Base-by-base conservation (phyloP, 495 filamentous ascomycete species). In the Echria macrotheca region DNA sequence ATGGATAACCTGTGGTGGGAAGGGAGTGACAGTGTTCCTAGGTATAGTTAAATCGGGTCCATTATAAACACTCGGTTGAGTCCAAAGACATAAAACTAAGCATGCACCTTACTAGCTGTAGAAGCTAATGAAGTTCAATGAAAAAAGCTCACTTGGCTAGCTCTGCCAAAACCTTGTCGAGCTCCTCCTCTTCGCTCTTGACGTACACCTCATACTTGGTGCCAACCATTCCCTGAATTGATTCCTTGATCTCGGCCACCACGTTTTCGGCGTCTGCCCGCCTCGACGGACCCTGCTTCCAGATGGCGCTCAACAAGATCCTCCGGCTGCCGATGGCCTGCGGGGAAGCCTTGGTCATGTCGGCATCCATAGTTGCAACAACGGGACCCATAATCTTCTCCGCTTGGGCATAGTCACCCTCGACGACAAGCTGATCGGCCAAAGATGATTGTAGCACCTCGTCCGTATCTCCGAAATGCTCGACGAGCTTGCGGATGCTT, bases 291-390 rank as follows among this genome's bases (percentile, higher is more conserved):
- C 35, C 35, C 35, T 37, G 35, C 35, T 37, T 37, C 35, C 35
- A 37, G 35, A 37, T 37, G 35, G 35, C 35, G 35, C 35, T 37
- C 35, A 37, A 17, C 15, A 37, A 37, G 8, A 14, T 8, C 35
- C 35, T 8, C 35, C 35, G 35, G 35, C 35, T 37, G 35, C 35
- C 35, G 35, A 37, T 37, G 35, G 8, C 35, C 35, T 37, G 35
- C 8, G 35, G 35, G 14, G 35, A 37, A 8, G 7, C 35, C 35
- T 37, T 37, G 35, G 35, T 37, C 35, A 37, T 37, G 5, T 37
- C 35, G 35, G 35, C 8, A 37, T 37, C 35, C 35, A 17, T 11
- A 14, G 15, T 17, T 9, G 35, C 35, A 14, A 37, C 35, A 17
- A 37, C 14, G 35, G 35, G 14, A 17, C 7, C 35, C 35, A 37